Evolutionary conservation across 1,284 basidiomycete genomes (phyloP).

Genomic region (Vanrija pseudolonga): DNA sequence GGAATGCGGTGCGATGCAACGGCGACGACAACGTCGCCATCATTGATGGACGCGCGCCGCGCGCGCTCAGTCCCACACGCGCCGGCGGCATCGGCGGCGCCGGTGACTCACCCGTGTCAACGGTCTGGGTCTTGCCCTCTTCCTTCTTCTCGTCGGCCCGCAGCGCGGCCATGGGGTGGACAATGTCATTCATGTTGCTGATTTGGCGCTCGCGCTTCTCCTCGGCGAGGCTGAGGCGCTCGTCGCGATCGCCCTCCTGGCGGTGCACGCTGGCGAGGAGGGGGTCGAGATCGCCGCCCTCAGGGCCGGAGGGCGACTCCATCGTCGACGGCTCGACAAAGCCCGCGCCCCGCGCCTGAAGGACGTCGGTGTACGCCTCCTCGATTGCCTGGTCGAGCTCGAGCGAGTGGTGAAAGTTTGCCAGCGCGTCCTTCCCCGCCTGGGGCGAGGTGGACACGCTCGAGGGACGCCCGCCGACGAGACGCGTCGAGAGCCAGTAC

Average conservation of each 20-base stretch:
- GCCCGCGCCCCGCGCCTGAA: neutral
- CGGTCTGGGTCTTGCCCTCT: neutral
- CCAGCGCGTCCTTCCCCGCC: neutral
- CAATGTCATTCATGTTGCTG: neutral
- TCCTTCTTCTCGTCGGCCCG: neutral
- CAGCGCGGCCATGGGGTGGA: neutral
- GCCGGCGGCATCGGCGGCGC: neutral
- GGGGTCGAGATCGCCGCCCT: conserved; percentile 32
- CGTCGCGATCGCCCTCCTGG: conserved; percentile 33
- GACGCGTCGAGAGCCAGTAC: conserved; percentile 46
- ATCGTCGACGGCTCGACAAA: conserved; percentile 15
- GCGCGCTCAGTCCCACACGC: neutral
- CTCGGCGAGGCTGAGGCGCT: conserved; percentile 41
- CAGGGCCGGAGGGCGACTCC: conserved; percentile 26
- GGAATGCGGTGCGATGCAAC: neutral
- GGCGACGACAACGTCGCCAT: neutral
- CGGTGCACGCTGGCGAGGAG: conserved; percentile 20
- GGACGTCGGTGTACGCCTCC: conserved; percentile 1
- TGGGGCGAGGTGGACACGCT: conserved; percentile 16
- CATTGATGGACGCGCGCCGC: too few species aligned
- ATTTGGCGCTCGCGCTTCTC: conserved; percentile 32
- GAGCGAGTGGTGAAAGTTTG: conserved; percentile 14
- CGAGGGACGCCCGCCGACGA: conserved; percentile 39
- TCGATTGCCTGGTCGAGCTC: conserved; percentile 6
- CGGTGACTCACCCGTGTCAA: conserved; percentile 22